A percentile compares a stretch with the other conserved stretches of the same genome.
These are phyloP conservation scores for Biscutella laevigata DNA, from an alignment of 441 rosid genomes.

Conservation along the genomic window DNA sequence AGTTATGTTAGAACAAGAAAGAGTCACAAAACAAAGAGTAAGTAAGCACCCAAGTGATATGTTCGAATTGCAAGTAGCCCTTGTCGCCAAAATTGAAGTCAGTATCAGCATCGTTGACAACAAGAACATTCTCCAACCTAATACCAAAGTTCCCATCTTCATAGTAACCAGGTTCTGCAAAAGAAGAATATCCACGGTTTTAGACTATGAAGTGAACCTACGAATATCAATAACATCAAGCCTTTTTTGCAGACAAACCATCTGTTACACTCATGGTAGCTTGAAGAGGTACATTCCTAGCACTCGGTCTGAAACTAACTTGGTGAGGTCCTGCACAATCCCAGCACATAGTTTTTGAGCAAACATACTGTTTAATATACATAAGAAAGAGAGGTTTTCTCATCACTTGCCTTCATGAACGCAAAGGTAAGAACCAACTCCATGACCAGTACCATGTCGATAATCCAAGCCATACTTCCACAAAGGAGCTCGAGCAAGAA, in stretches of 20 bases:
- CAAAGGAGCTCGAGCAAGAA: slow-evolving; percentile 83
- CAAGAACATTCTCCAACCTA: slow-evolving; percentile 87
- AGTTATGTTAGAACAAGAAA: background rate
- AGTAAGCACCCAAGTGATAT: slow-evolving; percentile 96
- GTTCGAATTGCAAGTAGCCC: slow-evolving; percentile 85
- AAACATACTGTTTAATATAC: background rate
- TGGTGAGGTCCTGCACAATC: slow-evolving; percentile 69
- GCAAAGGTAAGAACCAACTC: slow-evolving; percentile 83
- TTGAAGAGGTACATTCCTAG: slow-evolving; percentile 77
- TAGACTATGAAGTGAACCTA: background rate
- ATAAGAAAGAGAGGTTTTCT: slow-evolving; percentile 1
- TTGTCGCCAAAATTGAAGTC: slow-evolving; percentile 80
- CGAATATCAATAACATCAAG: background rate
- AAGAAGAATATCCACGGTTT: background rate
- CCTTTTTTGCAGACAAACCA: slow-evolving; percentile 41
- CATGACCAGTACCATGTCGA: slow-evolving; percentile 97
- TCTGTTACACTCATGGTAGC: slow-evolving; percentile 98
- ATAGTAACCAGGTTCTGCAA: slow-evolving; percentile 90
- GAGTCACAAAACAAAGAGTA: background rate
- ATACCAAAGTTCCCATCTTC: slow-evolving; percentile 94
- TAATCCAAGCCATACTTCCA: slow-evolving; percentile 92
- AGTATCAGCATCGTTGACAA: slow-evolving; percentile 59
- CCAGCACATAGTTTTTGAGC: background rate
- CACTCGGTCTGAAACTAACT: slow-evolving; percentile 74
- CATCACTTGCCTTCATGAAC: slow-evolving; percentile 85